phyloP scores from a whole-genome alignment of 2,329 filamentous ascomycete genomes.

The Cladophialophora carrionii region DNA sequence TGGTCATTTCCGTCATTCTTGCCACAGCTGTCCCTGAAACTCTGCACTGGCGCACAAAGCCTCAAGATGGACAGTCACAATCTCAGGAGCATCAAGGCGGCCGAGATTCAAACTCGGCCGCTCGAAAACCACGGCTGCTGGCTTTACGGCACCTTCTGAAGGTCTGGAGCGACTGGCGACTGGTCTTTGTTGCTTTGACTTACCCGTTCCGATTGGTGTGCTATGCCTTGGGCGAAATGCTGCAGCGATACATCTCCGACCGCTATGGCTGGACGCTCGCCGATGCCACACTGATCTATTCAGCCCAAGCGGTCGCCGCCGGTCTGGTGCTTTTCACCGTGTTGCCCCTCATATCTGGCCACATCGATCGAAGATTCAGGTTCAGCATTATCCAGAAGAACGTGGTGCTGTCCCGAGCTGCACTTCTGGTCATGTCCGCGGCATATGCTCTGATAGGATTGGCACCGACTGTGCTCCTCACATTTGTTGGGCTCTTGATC shows the following conservation, averaged over 20 bases:
- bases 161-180: slow-evolving; percentile 28
- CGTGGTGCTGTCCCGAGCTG: slow-evolving; percentile 51
- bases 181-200: slow-evolving; percentile 48
- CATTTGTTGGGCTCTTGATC: slow-evolving; percentile 52
- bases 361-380: slow-evolving; percentile 45
- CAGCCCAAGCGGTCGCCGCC: slow-evolving; percentile 53
- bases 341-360: slow-evolving; percentile 49
- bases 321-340: slow-evolving; percentile 53
- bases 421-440: slow-evolving; percentile 50
- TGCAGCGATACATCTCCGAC: slow-evolving; percentile 58
- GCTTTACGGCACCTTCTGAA: slow-evolving; percentile 16
- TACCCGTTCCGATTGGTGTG: slow-evolving; percentile 56
- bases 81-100: slow-evolving; percentile 23
- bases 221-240: slow-evolving; percentile 51
- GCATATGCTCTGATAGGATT: slow-evolving; percentile 54
- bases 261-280: slow-evolving; percentile 55
- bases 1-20: slow-evolving; percentile 43
- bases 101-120: background rate
- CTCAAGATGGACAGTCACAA: slow-evolving; percentile 40
- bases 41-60: slow-evolving; percentile 39
- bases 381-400: slow-evolving; percentile 50
- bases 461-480: slow-evolving; percentile 47
- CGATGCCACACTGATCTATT: slow-evolving; percentile 49
- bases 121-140: slow-evolving; percentile 7
- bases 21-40: slow-evolving; percentile 48